A percentile compares a stretch with the other conserved stretches of the same genome.
Evolutionary conservation across 2,329 filamentous ascomycete genomes (phyloP).

Genomic region (Microsporum canis): DNA sequence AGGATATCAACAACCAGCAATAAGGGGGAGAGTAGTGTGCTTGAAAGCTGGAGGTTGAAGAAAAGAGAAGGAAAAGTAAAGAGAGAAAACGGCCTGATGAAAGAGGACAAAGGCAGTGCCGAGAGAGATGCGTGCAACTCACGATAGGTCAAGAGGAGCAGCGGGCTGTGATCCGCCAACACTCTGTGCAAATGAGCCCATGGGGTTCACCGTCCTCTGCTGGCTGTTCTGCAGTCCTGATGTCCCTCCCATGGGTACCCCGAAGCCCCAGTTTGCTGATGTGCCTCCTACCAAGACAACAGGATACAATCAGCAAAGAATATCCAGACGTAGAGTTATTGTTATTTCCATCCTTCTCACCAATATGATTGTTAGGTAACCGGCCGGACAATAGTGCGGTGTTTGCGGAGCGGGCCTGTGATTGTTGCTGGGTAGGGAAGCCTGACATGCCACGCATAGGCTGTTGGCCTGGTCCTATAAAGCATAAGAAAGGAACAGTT

Average conservation of each 20-base stretch:
- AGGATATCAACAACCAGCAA: neutral
- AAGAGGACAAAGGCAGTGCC: neutral
- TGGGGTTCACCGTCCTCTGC: conserved; percentile 40
- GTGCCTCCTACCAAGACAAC: conserved; percentile 31
- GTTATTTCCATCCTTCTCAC: conserved; percentile 25
- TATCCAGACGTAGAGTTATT: neutral
- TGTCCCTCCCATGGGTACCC: conserved; percentile 42
- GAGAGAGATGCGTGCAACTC: conserved; percentile 26
- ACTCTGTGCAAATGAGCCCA: conserved; percentile 47
- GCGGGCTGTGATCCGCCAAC: conserved; percentile 43
- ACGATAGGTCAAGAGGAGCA: conserved; percentile 47
- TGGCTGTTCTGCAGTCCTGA: conserved; percentile 41
- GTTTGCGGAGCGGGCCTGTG: conserved; percentile 32
- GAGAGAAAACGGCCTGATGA: neutral
- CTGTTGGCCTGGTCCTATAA: conserved; percentile 39
- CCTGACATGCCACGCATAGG: conserved; percentile 43
- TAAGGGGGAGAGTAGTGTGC: neutral
- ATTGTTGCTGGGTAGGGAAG: conserved; percentile 43
- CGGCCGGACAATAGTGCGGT: conserved; percentile 38
- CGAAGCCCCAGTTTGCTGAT: conserved; percentile 48
- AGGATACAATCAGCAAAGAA: conserved; percentile 7
- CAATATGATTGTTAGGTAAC: conserved; percentile 45
- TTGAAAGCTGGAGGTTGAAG: neutral
- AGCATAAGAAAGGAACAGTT: neutral
- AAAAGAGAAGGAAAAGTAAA: neutral